Evolutionary conservation across 495 filamentous ascomycete genomes (phyloP).

Genomic region (Astrothelium macrocarpum): DNA sequence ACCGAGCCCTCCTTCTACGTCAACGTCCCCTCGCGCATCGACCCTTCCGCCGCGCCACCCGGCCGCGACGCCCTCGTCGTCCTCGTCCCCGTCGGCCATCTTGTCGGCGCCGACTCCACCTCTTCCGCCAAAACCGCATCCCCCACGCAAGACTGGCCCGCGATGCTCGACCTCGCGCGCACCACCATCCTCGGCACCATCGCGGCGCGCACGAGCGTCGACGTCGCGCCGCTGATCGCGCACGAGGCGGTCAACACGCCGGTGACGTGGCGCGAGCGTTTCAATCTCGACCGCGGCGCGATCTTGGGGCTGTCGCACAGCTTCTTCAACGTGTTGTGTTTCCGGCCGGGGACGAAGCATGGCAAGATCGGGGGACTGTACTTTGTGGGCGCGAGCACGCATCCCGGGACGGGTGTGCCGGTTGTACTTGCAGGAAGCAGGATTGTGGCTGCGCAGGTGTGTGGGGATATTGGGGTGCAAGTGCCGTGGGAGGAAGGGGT

Average conservation of each 20-base stretch:
- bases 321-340: slow-evolving; percentile 62
- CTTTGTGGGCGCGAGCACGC: slow-evolving; percentile 61
- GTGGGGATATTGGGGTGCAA: slow-evolving; percentile 32
- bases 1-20: slow-evolving; percentile 60
- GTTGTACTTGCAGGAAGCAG: slow-evolving; percentile 56
- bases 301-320: slow-evolving; percentile 58
- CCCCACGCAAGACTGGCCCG: slow-evolving; percentile 45
- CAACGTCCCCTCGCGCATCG: slow-evolving; percentile 58
- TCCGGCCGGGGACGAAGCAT: slow-evolving; percentile 51
- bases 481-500: slow-evolving; percentile 34
- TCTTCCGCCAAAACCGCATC: background rate
- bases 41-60: slow-evolving; percentile 53
- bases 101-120: slow-evolving; percentile 28
- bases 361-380: slow-evolving; percentile 40
- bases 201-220: slow-evolving; percentile 41
- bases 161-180: slow-evolving; percentile 43
- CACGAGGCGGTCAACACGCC: slow-evolving; percentile 55
- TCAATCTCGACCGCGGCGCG: slow-evolving; percentile 62
- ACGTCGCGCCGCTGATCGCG: slow-evolving; percentile 39
- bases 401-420: slow-evolving; percentile 64
- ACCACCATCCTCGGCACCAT: slow-evolving; percentile 46
- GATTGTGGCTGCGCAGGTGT: slow-evolving; percentile 49
- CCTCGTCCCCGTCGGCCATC: slow-evolving; percentile 58
- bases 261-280: slow-evolving; percentile 46
- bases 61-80: slow-evolving; percentile 53